phyloP scores from a whole-genome alignment of 2,329 filamentous ascomycete species.

The Aureobasidium sp. region DNA sequence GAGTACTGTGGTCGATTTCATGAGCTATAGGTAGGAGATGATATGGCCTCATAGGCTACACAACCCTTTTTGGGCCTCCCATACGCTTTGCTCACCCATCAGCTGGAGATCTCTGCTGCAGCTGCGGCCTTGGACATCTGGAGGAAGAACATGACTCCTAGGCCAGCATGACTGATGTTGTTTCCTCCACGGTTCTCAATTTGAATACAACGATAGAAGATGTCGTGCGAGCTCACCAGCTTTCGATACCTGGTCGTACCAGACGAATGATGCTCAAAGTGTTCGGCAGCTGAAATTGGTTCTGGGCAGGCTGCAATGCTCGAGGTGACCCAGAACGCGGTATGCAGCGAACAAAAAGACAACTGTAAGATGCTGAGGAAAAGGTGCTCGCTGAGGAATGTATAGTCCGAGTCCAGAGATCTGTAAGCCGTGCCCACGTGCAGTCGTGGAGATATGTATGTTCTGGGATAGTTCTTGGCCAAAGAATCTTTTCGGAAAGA shows the following conservation, averaged over 20 bases:
- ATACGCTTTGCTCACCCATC: background rate
- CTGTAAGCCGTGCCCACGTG: no score
- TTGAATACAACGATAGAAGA: constrained; percentile 1
- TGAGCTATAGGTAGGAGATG: background rate
- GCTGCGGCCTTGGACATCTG: background rate
- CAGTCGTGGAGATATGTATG: no score
- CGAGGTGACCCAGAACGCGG: background rate
- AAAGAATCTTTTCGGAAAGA: no score
- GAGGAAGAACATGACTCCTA: constrained; percentile 4
- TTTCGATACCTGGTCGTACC: background rate
- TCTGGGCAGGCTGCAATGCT: background rate
- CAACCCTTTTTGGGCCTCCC: background rate
- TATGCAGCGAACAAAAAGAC: background rate
- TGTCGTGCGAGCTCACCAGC: background rate
- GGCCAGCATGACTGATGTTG: constrained; percentile 4
- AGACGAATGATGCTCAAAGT: constrained; percentile 4
- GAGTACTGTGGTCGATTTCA: no score
- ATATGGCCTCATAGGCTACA: background rate
- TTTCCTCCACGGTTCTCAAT: background rate
- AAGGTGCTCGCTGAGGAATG: no score
- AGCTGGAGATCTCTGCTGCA: background rate
- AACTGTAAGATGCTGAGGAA: no score
- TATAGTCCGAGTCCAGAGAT: no score
- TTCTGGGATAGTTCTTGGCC: no score
- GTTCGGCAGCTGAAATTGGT: constrained; percentile 1